phyloP scores from a whole-genome alignment of 768 basidiomycete species.

The Leucocoprinus sp. region DNA sequence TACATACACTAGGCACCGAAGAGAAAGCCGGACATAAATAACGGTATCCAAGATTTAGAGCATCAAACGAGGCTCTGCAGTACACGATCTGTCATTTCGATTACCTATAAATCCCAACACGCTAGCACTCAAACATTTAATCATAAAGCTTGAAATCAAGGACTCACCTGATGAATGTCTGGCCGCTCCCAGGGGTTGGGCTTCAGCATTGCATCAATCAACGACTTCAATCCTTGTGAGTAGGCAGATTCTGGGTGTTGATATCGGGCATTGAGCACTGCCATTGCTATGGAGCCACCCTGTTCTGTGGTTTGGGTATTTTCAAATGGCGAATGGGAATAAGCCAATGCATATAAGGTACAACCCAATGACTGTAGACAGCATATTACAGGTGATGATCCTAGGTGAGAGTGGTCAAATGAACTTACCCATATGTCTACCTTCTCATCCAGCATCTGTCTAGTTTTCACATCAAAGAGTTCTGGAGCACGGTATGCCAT shows the following conservation, averaged over 20 bases:
- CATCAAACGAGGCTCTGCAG: conserved; percentile 47
- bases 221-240: conserved; percentile 69
- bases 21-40: neutral
- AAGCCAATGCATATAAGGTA: conserved; percentile 89
- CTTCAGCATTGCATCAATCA: conserved; percentile 82
- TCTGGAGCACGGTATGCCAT: conserved; percentile 99
- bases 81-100: conserved; percentile 55
- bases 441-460: conserved; percentile 79
- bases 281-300: conserved; percentile 97
- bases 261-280: conserved; percentile 89
- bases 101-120: conserved; percentile 37
- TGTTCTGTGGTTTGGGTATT: conserved; percentile 86
- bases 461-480: conserved; percentile 95
- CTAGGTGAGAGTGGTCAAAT: neutral
- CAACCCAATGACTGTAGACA: conserved; percentile 82
- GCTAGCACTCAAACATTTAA: neutral
- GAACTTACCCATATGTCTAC: conserved; percentile 94
- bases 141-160: neutral
- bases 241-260: conserved; percentile 84
- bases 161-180: conserved; percentile 70
- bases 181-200: conserved; percentile 78
- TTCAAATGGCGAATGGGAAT: conserved; percentile 95
- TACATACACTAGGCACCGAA: neutral
- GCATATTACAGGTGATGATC: neutral
- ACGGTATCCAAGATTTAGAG: conserved; percentile 4